Percentiles rank a stretch among this genome's conserved stretches.
Conservation (phyloP, 257 asterid genomes). For the Plectranthus barbatus region DNA sequence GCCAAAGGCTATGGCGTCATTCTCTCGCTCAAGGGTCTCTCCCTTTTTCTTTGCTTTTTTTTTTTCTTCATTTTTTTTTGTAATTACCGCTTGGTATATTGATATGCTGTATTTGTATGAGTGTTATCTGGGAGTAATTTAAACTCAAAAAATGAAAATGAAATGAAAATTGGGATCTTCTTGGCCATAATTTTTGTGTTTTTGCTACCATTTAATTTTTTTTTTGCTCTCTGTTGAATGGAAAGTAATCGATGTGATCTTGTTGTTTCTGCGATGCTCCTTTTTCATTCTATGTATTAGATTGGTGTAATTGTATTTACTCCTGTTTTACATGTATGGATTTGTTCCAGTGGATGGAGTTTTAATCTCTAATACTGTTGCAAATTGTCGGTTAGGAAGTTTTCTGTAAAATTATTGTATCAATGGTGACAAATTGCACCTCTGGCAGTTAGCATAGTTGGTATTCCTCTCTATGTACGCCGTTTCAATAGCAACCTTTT, state of each 20-base stretch:
- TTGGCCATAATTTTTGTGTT: not conserved
- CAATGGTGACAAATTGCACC: too few relatives aligned
- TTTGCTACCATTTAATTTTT: not conserved
- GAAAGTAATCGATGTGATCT: not conserved
- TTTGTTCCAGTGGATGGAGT: not conserved
- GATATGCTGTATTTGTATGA: not conserved
- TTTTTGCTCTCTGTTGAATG: not conserved
- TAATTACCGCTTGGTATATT: not conserved
- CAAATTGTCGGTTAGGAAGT: not conserved
- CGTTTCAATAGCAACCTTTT: not conserved
- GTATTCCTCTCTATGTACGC: too few relatives aligned
- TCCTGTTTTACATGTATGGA: not conserved
- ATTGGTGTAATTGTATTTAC: not conserved
- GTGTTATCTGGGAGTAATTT: not conserved
- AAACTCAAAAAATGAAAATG: not conserved
- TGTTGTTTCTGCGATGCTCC: not conserved
- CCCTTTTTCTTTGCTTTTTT: not conserved
- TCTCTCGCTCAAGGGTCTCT: slow-evolving; percentile 44
- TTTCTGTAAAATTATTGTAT: not conserved
- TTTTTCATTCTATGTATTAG: not conserved
- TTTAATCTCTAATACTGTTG: not conserved
- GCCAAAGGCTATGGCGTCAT: slow-evolving; percentile 45
- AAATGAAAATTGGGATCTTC: not conserved
- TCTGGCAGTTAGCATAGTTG: too few relatives aligned
- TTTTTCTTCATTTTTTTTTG: not conserved